phyloP scores from a whole-genome alignment of 2,329 filamentous ascomycete genomes.

The Cryphonectria radicalis region DNA sequence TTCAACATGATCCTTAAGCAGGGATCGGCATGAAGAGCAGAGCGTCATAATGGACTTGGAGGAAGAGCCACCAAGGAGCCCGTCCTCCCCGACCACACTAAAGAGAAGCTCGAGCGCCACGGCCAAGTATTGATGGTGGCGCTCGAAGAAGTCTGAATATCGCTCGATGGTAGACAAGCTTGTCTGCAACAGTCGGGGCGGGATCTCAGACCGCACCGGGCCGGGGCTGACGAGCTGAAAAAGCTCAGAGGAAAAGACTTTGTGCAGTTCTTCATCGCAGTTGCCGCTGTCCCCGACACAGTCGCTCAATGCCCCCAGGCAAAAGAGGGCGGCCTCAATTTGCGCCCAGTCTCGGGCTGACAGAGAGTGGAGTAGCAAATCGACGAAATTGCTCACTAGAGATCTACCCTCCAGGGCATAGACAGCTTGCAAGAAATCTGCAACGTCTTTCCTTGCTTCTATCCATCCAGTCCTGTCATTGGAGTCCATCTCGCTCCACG shows the following conservation, averaged over 20 bases:
- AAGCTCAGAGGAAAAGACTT: conserved; percentile 65
- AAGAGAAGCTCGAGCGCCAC: conserved; percentile 77
- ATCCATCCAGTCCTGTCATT: conserved; percentile 69
- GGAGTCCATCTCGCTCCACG: conserved; percentile 70
- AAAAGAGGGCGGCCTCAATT: conserved; percentile 65
- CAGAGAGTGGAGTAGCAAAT: conserved; percentile 57
- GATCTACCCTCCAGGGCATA: conserved; percentile 64
- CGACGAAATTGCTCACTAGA: conserved; percentile 61
- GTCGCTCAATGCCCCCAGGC: conserved; percentile 69
- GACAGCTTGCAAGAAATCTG: conserved; percentile 74
- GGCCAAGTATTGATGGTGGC: conserved; percentile 68
- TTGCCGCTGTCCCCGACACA: conserved; percentile 61
- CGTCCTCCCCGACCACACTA: conserved; percentile 62
- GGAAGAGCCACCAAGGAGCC: conserved; percentile 66
- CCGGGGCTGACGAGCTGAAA: conserved; percentile 58
- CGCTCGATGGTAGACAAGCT: conserved; percentile 72
- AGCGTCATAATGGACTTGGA: conserved; percentile 76
- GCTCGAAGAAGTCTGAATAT: conserved; percentile 77
- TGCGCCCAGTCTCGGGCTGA: conserved; percentile 57
- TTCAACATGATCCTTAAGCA: conserved; percentile 68
- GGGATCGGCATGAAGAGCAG: conserved; percentile 74
- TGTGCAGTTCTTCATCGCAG: conserved; percentile 62
- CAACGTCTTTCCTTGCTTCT: conserved; percentile 78
- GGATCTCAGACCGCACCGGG: conserved; percentile 51
- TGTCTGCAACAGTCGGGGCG: conserved; percentile 67